Conservation (phyloP, 441 rosid genomes). For the Theobroma grandiflorum region DNA sequence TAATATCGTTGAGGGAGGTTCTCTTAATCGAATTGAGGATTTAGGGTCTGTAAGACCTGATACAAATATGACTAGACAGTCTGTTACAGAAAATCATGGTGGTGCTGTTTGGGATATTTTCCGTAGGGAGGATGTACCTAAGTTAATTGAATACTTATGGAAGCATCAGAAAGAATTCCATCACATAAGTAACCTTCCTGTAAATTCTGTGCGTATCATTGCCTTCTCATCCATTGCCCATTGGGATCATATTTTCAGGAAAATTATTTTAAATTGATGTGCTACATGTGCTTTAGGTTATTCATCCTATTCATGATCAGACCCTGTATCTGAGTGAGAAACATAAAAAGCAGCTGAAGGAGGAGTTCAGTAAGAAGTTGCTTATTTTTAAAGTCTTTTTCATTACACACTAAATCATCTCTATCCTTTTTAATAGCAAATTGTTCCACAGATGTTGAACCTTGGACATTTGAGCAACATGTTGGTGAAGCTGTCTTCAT, state of each 20-base stretch:
- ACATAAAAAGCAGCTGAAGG: constrained; percentile 50
- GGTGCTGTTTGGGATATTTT: constrained; percentile 58
- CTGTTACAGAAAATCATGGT: constrained; percentile 36
- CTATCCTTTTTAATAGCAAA: constrained; percentile 9
- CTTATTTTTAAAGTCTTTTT: neutral
- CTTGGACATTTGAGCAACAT: constrained; percentile 55
- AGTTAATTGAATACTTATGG: constrained; percentile 36
- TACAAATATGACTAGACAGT: constrained; percentile 24
- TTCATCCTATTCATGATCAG: constrained; percentile 52
- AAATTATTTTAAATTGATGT: constrained; percentile 28
- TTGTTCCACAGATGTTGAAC: constrained; percentile 42
- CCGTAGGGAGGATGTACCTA: constrained; percentile 51
- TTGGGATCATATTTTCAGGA: constrained; percentile 3
- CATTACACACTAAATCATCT: neutral
- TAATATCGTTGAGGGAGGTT: constrained; percentile 6
- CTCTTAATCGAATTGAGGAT: constrained; percentile 25
- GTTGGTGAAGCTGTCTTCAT: constrained; percentile 52
- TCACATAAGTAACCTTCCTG: constrained; percentile 45
- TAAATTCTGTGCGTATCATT: constrained; percentile 44
- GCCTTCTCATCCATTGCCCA: constrained; percentile 9
- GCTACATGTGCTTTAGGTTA: constrained; percentile 36
- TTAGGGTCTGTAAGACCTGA: constrained; percentile 21
- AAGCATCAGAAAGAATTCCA: constrained; percentile 48
- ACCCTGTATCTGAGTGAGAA: constrained; percentile 43
- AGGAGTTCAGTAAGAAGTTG: constrained; percentile 50